Base-by-base conservation (phyloP, 1,139 yeast species). In the Arxiozyma slooffiae region DNA sequence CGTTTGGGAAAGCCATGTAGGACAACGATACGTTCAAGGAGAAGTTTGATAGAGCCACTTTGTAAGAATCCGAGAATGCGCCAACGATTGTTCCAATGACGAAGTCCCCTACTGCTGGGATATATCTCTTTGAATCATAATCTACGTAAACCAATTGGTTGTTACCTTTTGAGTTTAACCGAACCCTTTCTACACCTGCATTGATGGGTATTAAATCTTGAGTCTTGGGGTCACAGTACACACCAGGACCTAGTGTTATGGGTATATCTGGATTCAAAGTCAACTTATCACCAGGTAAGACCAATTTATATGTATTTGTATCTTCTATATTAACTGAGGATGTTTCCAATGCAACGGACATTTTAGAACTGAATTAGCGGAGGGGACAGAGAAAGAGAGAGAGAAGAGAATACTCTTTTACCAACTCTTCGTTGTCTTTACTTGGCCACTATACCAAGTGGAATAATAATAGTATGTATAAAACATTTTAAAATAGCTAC, bases 1-100 rank as follows among this genome's bases (percentile, higher is more conserved):
- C 97, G 68, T 88, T 89, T 36, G 96, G 96, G 64, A 92, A 90
- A 2, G 96, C 90, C 80, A 82, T 80, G 66, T 83, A 82, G 34
- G 87, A 80, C 21, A 90, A 74, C 26, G 81, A 72, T 1, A 84
- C 94, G 1, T 82, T 73, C 2, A 79, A 69, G 8, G 92, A 78
- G 62, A 77, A 81, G 55, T 81, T 80, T 52, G 83, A 85, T 30
- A 90, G 70, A 26, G 80, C 76, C 0, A 90, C 92, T 56, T 82
- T 78, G 65, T 82, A 90, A 41, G 75, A 74, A 53, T 89, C 97
- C 4, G 89, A 85, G 55, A 79, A 79, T 1, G 82, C 76, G 1
- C 90, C 92, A 1, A 77, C 71, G 1, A 90, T 78, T 1, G 78
- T 74, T 1, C 97, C 97, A 22, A 90, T 74, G 2, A 90, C 97